Evolutionary conservation across 2,329 filamentous ascomycete genomes (phyloP), one percentile per base, ranked within the genome.

Genomic region (Hymenoscyphus repandus): DNA sequence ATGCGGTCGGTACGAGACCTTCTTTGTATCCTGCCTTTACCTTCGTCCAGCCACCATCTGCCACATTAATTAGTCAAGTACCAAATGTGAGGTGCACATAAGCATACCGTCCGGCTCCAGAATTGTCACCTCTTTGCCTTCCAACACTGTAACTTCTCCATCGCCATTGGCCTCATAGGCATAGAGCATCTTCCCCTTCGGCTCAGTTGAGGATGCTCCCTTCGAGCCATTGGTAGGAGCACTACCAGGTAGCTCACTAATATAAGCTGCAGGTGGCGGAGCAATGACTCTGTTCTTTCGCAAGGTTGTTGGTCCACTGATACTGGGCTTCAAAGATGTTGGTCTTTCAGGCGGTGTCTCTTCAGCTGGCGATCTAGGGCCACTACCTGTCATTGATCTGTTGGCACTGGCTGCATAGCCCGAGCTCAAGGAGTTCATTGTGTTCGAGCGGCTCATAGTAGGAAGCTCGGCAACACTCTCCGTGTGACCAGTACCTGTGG

Each of bases 31-130:
- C 86, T 32, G 79, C 77, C 46, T 87, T 85, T 52, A 99, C 83
- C 68, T 87, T 92, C 61, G 90, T 80, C 93, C 93, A 99, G 38
- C 93, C 93, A 52, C 92, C 92, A 69, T 95, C 92, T 96, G 60
- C 20, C 20, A 22, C 39, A 5, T 34, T 12, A 47, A 55, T 68
- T 59, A 72, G 69, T 65, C 46, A 47, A 53, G 44, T 61, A 57
- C 57, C 39, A 49, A 47, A 42, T 47, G 41, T 46, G 15, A 37
- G 17, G 43, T 41, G 22, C 7, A 12, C 50, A 22, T 40, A 17
- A 20, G 74, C 83, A 74, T 80, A 95, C 90, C 90, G 71, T 99
- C 95, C 15, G 88, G 82, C 66, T 96, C 91, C 4, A 96, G 62
- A 40, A 97, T 77, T 0, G 74, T 73, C 30, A 99, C 78, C 7